Percentiles rank a stretch among this genome's conserved stretches.
phyloP scores from a whole-genome alignment of 495 filamentous ascomycete species.

The Aspergillus steynii region DNA sequence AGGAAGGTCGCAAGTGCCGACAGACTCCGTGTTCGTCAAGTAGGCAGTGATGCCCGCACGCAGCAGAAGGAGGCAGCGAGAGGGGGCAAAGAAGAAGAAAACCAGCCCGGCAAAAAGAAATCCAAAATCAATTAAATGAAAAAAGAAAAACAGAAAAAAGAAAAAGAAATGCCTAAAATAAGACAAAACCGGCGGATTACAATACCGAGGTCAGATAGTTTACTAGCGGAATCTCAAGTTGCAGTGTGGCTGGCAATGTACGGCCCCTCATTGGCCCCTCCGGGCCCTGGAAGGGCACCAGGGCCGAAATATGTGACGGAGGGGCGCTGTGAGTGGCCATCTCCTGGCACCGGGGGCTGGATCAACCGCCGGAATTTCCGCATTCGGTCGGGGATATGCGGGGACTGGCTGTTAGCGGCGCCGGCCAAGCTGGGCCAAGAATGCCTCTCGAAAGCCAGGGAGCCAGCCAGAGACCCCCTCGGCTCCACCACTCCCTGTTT shows the following conservation, averaged over 20 bases:
- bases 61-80: no score
- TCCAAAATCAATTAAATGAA: not conserved
- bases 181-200: not conserved
- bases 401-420: slow-evolving; percentile 14
- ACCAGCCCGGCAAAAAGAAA: not conserved
- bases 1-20: no score
- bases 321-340: slow-evolving; percentile 15
- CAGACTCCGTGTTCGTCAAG: no score
- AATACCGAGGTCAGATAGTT: slow-evolving; percentile 7
- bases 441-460: slow-evolving; percentile 15
- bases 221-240: slow-evolving; percentile 6
- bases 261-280: slow-evolving; percentile 13
- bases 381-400: slow-evolving; percentile 19
- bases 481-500: slow-evolving; percentile 15
- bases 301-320: slow-evolving; percentile 16
- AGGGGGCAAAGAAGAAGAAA: not conserved
- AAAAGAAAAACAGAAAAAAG: not conserved
- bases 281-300: slow-evolving; percentile 10
- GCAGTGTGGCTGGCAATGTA: slow-evolving; percentile 12
- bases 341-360: slow-evolving; percentile 16
- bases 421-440: slow-evolving; percentile 5
- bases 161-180: not conserved
- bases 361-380: slow-evolving; percentile 21
- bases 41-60: no score
- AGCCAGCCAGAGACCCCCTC: slow-evolving; percentile 11